These are phyloP conservation scores for Entomortierella chlamydospora DNA, from an alignment of 192 early-diverging fungal genomes.

Conservation along the genomic window DNA sequence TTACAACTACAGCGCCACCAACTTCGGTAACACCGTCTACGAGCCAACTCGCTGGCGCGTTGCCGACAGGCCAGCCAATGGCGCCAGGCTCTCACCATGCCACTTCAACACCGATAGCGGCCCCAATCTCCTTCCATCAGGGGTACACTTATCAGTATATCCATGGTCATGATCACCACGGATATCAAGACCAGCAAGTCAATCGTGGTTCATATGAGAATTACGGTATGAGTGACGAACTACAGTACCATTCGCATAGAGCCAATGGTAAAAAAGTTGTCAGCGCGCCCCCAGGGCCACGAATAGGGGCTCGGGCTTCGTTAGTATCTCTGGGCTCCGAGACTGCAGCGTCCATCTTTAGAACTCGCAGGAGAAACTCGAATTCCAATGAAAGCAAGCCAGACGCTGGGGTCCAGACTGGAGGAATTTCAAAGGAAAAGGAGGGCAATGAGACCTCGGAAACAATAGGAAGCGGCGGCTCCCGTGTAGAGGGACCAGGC, in stretches of 20 bases:
- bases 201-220: background rate
- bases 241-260: background rate
- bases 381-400: conserved; percentile 13
- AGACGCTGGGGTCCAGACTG: background rate
- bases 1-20: no score
- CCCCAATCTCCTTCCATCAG: background rate
- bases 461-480: background rate
- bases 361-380: conserved; percentile 14
- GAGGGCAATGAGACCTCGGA: background rate
- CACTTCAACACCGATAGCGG: background rate
- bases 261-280: background rate
- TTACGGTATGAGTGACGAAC: background rate
- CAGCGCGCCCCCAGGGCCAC: background rate
- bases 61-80: background rate
- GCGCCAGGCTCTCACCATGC: background rate
- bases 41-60: background rate
- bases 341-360: conserved; percentile 28
- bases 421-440: background rate
- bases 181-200: background rate
- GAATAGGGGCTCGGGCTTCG: conserved; percentile 7
- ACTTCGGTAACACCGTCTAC: background rate
- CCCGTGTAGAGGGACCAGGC: background rate
- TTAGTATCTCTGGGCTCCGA: conserved; percentile 23
- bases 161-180: background rate
- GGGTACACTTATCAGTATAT: background rate